A percentile compares a stretch with the other conserved stretches of the same genome.
Conservation (phyloP, 2,329 filamentous ascomycete genomes). For the Hypomyces rosellus region DNA sequence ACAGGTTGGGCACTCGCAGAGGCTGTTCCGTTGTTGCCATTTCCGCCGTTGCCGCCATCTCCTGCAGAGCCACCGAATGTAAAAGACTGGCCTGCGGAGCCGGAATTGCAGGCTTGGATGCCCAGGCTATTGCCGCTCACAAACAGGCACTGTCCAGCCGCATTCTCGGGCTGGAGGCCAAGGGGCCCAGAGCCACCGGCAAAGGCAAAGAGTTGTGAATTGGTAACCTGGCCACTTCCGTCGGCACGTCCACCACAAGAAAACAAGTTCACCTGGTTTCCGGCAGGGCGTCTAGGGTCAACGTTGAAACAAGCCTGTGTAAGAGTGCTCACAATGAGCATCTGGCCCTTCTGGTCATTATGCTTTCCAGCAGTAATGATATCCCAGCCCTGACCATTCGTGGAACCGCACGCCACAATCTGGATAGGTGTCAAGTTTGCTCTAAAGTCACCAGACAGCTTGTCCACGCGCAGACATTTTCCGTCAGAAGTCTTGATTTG, state of each 20-base stretch:
- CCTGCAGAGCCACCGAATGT: constrained; percentile 16
- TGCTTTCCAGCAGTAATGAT: constrained; percentile 45
- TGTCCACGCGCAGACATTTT: constrained; percentile 40
- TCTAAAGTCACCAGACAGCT: constrained; percentile 41
- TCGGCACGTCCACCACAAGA: constrained; percentile 54
- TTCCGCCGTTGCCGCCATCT: background rate
- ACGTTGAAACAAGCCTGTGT: constrained; percentile 55
- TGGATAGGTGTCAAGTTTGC: constrained; percentile 42
- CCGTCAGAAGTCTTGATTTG: constrained; percentile 40
- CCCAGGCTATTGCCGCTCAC: constrained; percentile 38
- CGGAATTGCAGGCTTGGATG: constrained; percentile 35
- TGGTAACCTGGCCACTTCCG: constrained; percentile 42
- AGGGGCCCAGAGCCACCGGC: constrained; percentile 35
- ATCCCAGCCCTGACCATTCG: constrained; percentile 40
- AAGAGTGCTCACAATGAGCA: constrained; percentile 49
- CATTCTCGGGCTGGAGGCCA: constrained; percentile 39
- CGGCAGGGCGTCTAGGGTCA: constrained; percentile 43
- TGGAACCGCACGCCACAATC: constrained; percentile 36
- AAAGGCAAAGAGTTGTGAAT: constrained; percentile 47
- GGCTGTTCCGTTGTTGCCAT: background rate
- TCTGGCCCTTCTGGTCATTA: constrained; percentile 38
- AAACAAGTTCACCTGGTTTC: constrained; percentile 50
- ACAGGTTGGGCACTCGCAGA: background rate
- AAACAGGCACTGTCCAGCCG: constrained; percentile 40
- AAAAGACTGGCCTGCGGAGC: constrained; percentile 39